A percentile compares a stretch with the other conserved stretches of the same genome.
phyloP scores from a whole-genome alignment of 1,139 yeast genomes.

The Yamadazyma conglobata region DNA sequence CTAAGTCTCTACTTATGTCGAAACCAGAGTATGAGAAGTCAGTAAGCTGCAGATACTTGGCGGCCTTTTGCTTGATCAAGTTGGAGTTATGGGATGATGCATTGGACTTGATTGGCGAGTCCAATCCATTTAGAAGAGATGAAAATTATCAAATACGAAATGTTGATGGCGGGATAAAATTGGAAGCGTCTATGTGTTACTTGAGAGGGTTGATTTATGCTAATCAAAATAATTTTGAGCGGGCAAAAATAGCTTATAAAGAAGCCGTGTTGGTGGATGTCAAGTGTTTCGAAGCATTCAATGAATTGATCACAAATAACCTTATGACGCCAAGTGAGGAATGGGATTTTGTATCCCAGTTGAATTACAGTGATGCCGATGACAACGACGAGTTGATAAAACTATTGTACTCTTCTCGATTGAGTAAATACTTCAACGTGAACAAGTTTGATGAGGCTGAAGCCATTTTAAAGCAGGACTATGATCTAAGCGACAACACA shows the following conservation, averaged over 20 bases:
- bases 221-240: constrained; percentile 78
- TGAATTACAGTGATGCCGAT: constrained; percentile 73
- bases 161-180: constrained; percentile 71
- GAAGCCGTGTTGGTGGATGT: constrained; percentile 88
- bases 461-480: constrained; percentile 62
- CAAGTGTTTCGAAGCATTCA: constrained; percentile 90
- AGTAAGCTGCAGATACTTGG: constrained; percentile 77
- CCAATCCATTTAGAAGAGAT: constrained; percentile 61
- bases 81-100: constrained; percentile 88
- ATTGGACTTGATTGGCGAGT: constrained; percentile 77
- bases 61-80: constrained; percentile 71
- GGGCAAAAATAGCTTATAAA: constrained; percentile 82
- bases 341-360: constrained; percentile 68
- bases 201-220: constrained; percentile 82
- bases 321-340: constrained; percentile 83
- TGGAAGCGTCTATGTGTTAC: constrained; percentile 86
- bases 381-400: constrained; percentile 78
- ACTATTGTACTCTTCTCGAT: constrained; percentile 68
- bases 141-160: constrained; percentile 39
- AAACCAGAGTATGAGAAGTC: constrained; percentile 39
- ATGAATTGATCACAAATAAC: constrained; percentile 70
- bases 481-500: constrained; percentile 61
- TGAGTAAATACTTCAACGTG: constrained; percentile 70
- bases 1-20: constrained; percentile 57
- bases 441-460: constrained; percentile 65